Evolutionary conservation across 1,284 basidiomycete genomes (phyloP).

Genomic region (Pascua guehoae): DNA sequence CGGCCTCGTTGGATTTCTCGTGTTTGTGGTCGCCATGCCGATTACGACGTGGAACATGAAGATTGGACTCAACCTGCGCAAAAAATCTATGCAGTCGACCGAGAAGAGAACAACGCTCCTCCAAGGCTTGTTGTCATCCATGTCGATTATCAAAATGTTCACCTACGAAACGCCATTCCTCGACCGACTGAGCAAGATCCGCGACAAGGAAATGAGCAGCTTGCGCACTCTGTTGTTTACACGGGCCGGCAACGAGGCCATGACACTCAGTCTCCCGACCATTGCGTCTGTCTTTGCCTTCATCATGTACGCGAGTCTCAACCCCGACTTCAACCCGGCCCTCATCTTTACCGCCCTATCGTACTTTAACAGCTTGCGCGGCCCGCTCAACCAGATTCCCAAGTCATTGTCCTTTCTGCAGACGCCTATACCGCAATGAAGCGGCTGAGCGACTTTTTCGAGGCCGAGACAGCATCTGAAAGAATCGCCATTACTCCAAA

Average conservation of each 20-base stretch:
- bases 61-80: slow-evolving; percentile 49
- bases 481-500: slow-evolving; percentile 51
- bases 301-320: slow-evolving; percentile 69
- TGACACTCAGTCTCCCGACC: slow-evolving; percentile 9
- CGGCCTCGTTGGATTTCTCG: slow-evolving; percentile 66
- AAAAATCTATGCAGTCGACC: slow-evolving; percentile 59
- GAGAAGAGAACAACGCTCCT: slow-evolving; percentile 76
- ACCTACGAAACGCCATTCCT: slow-evolving; percentile 61
- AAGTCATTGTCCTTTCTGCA: neutral
- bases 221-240: slow-evolving; percentile 1
- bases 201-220: slow-evolving; percentile 57
- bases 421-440: neutral
- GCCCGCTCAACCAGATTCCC: slow-evolving; percentile 1
- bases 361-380: slow-evolving; percentile 58
- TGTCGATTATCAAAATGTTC: slow-evolving; percentile 69
- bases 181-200: slow-evolving; percentile 60
- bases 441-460: slow-evolving; percentile 1
- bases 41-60: slow-evolving; percentile 65
- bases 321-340: slow-evolving; percentile 58
- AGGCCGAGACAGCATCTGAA: slow-evolving; percentile 52
- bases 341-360: slow-evolving; percentile 70
- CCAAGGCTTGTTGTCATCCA: slow-evolving; percentile 67
- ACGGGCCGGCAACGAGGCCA: neutral
- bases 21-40: slow-evolving; percentile 63
- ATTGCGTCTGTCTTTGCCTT: slow-evolving; percentile 56